phyloP scores from a whole-genome alignment of 176 grass and related monocot species.

The Neostapfia colusana region DNA sequence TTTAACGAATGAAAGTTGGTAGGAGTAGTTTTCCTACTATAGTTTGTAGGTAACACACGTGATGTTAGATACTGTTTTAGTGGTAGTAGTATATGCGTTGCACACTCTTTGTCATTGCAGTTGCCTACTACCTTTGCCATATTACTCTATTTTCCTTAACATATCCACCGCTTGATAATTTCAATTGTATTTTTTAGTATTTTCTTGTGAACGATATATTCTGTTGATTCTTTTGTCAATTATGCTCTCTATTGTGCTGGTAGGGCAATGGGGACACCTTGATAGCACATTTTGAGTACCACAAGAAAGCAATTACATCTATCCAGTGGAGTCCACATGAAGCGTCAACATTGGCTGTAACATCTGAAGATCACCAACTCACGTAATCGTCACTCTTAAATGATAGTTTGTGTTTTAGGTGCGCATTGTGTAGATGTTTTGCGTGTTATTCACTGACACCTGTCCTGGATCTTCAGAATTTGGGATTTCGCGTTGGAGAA shows the following conservation, averaged over 20 bases:
- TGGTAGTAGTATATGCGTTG: neutral
- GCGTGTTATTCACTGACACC: neutral
- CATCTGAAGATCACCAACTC: conserved; percentile 82
- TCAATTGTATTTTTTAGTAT: neutral
- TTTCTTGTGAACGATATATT: neutral
- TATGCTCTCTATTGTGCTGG: conserved; percentile 14
- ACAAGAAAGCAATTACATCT: conserved; percentile 86
- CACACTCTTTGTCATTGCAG: neutral
- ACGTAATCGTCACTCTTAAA: conserved; percentile 45
- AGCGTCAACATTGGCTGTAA: conserved; percentile 80
- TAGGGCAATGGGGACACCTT: conserved; percentile 41
- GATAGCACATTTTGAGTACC: conserved; percentile 80
- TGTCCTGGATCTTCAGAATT: conserved; percentile 58
- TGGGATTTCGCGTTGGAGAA: conserved; percentile 89
- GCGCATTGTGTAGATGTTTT: neutral
- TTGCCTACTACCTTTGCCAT: neutral
- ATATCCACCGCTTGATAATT: neutral
- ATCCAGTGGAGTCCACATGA: conserved; percentile 93
- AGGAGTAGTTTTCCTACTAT: neutral
- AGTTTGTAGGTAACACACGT: neutral
- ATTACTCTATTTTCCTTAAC: conserved; percentile 1
- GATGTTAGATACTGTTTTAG: neutral
- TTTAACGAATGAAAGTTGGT: neutral
- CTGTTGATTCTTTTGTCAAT: neutral
- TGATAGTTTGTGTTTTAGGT: neutral